Evolutionary conservation across 2,329 filamentous ascomycete species (phyloP).

Genomic region (Trichoderma aggressivum): DNA sequence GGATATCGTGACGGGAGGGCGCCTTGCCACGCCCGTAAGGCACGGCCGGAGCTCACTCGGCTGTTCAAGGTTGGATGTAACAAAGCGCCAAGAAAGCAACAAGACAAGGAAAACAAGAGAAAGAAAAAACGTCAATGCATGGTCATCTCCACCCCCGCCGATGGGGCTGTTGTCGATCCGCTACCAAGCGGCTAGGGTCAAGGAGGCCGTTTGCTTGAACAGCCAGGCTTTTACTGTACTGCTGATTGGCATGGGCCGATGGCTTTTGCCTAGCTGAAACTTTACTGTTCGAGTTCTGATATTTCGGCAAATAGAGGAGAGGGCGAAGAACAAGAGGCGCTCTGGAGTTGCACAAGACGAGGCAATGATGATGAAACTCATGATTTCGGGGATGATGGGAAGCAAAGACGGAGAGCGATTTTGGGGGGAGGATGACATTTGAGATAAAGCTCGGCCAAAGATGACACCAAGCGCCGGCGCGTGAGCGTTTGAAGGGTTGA

Average conservation of each 20-base stretch:
- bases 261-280: slow-evolving; percentile 1
- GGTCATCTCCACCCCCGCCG: slow-evolving; percentile 11
- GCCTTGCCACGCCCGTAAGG: slow-evolving; percentile 5
- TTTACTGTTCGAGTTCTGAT: neutral
- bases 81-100: neutral
- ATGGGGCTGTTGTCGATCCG: slow-evolving; percentile 13
- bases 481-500: slow-evolving; percentile 8
- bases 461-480: neutral
- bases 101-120: neutral
- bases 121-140: neutral
- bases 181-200: neutral
- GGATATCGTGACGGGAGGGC: neutral
- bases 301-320: neutral
- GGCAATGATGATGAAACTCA: neutral
- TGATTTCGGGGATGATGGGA: neutral
- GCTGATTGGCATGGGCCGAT: neutral
- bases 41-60: slow-evolving; percentile 9
- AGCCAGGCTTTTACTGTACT: neutral
- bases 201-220: neutral
- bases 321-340: neutral
- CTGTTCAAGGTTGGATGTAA: neutral
- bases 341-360: neutral
- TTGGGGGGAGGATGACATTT: neutral
- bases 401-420: neutral
- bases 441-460: neutral